Evolutionary conservation across 371 early-diverging fungal species (phyloP).

Genomic region (Apophysomyces trapeziformis): DNA sequence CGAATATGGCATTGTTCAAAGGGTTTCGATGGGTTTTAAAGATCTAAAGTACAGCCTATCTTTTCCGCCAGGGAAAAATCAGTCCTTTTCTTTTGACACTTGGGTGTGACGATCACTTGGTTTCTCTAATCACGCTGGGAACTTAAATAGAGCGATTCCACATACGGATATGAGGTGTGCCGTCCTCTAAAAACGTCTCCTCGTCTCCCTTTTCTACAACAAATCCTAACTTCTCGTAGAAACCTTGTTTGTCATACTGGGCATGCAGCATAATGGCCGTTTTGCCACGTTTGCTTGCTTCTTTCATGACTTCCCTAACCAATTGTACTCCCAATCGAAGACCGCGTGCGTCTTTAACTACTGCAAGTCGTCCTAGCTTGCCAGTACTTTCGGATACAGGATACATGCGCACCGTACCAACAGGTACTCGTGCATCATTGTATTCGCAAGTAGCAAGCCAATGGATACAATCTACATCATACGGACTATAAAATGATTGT

Average conservation of each 20-base stretch:
- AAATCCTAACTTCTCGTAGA: conserved; percentile 52
- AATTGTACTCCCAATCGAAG: conserved; percentile 35
- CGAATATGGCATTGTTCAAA: too few relatives aligned
- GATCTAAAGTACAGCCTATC: too few relatives aligned
- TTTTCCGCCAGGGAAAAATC: too few relatives aligned
- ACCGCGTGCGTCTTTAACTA: conserved; percentile 39
- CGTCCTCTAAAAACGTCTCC: conserved; percentile 42
- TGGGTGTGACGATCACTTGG: too few relatives aligned
- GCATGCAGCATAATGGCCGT: conserved; percentile 37
- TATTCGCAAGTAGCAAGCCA: conserved; percentile 39
- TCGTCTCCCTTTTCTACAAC: conserved; percentile 38
- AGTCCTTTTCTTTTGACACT: too few relatives aligned
- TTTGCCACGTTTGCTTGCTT: conserved; percentile 1
- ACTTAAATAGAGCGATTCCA: conserved; percentile 24
- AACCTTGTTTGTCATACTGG: conserved; percentile 46
- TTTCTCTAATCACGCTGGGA: not conserved
- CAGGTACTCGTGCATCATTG: conserved; percentile 23
- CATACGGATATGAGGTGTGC: conserved; percentile 51
- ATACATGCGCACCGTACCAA: conserved; percentile 42
- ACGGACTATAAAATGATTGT: conserved; percentile 8
- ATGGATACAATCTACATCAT: conserved; percentile 32
- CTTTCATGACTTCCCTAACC: conserved; percentile 28
- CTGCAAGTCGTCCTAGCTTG: conserved; percentile 52
- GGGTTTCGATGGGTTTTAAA: too few relatives aligned
- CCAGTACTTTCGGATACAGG: conserved; percentile 28